phyloP scores from a whole-genome alignment of 139 green algal genomes.

The Asterochloris erici region DNA sequence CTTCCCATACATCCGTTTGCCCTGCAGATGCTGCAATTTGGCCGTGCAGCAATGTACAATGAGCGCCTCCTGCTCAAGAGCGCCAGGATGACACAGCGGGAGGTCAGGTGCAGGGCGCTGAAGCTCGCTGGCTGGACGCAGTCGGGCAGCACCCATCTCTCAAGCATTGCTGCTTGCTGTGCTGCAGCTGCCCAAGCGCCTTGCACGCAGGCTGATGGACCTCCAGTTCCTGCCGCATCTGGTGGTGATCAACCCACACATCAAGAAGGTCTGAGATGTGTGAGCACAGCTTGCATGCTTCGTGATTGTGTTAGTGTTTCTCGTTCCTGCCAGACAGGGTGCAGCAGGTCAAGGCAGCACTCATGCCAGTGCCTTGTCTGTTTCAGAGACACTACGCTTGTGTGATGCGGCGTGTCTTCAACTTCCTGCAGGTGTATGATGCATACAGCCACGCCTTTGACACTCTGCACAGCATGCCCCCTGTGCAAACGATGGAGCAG shows the following conservation, averaged over 20 bases:
- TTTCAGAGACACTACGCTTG: too few relatives aligned
- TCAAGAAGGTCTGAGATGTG: constrained; percentile 55
- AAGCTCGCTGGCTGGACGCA: neutral
- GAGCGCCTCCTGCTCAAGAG: constrained; percentile 45
- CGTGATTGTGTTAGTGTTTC: too few relatives aligned
- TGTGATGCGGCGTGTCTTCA: neutral
- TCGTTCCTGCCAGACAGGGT: too few relatives aligned
- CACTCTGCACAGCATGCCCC: constrained; percentile 40
- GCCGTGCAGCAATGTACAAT: constrained; percentile 36
- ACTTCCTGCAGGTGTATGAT: constrained; percentile 58
- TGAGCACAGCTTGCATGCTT: neutral
- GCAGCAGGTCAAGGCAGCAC: too few relatives aligned
- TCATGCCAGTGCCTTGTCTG: too few relatives aligned
- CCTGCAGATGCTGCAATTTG: constrained; percentile 70
- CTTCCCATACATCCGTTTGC: neutral
- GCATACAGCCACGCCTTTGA: constrained; percentile 77
- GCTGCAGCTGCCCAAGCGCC: constrained; percentile 74
- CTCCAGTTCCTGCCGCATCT: constrained; percentile 88
- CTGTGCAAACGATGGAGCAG: constrained; percentile 49
- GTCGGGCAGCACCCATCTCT: too few relatives aligned
- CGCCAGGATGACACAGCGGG: constrained; percentile 54
- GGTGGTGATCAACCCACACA: constrained; percentile 89
- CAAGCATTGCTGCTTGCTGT: neutral
- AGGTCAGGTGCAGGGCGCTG: constrained; percentile 29
- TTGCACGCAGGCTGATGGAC: constrained; percentile 83